These are phyloP conservation scores for Tephrocybe rancida DNA, from an alignment of 768 basidiomycete genomes.

Conservation along the genomic window DNA sequence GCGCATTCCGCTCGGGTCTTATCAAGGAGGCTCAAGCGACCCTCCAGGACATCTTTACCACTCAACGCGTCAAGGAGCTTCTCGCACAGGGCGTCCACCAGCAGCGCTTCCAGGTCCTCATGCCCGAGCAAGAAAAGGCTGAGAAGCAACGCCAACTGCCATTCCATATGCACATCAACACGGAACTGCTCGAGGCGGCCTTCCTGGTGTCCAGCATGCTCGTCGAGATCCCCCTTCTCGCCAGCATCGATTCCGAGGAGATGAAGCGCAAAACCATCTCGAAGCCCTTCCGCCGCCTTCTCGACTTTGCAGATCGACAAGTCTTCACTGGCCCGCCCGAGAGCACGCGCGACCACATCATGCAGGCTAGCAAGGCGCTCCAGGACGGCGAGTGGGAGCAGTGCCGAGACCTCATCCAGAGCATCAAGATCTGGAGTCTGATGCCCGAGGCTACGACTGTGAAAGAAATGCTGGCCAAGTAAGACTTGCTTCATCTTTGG, in stretches of 20 bases:
- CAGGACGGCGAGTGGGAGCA: conserved; percentile 98
- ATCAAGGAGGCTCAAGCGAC: conserved; percentile 94
- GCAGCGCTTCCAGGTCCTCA: conserved; percentile 82
- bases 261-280: conserved; percentile 90
- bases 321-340: conserved; percentile 99
- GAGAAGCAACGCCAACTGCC: conserved; percentile 95
- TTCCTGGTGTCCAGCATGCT: conserved; percentile 99
- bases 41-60: conserved; percentile 93
- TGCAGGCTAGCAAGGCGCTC: conserved; percentile 97
- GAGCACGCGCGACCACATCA: conserved; percentile 97
- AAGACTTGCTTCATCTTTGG: conserved; percentile 26
- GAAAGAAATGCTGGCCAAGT: conserved; percentile 96
- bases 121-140: conserved; percentile 95
- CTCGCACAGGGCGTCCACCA: conserved; percentile 96
- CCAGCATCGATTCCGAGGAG: conserved; percentile 94
- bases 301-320: conserved; percentile 97
- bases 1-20: conserved; percentile 93
- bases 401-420: conserved; percentile 89
- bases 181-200: conserved; percentile 94
- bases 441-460: conserved; percentile 89
- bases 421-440: conserved; percentile 97
- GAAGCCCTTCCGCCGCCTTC: conserved; percentile 93
- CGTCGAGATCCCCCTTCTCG: conserved; percentile 93
- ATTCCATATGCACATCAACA: conserved; percentile 99
- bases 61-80: conserved; percentile 95